phyloP scores from a whole-genome alignment of 2,329 filamentous ascomycete genomes.

The Fusarium duplospermum region DNA sequence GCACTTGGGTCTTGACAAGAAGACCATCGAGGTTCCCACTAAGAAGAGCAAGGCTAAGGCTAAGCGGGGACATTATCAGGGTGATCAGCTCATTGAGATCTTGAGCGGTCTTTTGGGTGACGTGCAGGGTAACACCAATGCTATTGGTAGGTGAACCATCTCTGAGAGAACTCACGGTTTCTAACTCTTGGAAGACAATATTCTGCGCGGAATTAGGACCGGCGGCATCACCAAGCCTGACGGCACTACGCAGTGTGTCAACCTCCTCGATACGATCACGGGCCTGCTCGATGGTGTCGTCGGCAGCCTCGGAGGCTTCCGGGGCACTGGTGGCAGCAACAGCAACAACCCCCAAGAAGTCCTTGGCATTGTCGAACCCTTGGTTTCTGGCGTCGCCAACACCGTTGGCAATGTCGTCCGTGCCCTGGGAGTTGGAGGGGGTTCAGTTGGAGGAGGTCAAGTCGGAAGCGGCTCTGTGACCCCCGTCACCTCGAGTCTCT shows the following conservation, averaged over 20 bases:
- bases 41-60: background rate
- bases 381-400: background rate
- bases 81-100: background rate
- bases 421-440: background rate
- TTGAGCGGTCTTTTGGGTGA: background rate
- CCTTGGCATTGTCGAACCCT: background rate
- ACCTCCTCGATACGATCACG: background rate
- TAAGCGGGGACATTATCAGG: background rate
- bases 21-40: background rate
- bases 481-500: background rate
- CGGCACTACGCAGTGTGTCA: background rate
- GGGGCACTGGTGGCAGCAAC: background rate
- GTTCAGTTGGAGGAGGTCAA: background rate
- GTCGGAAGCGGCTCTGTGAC: background rate
- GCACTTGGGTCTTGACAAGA: no score
- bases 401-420: background rate
- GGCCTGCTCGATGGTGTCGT: background rate
- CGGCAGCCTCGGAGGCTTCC: background rate
- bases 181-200: background rate
- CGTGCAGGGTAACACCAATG: background rate
- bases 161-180: fast-evolving
- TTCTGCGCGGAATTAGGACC: background rate
- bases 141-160: background rate
- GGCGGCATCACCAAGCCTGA: background rate
- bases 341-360: background rate